These are phyloP conservation scores for Liquidambar formosana DNA, from an alignment of 164 flowering plant genomes.

Conservation along the genomic window DNA sequence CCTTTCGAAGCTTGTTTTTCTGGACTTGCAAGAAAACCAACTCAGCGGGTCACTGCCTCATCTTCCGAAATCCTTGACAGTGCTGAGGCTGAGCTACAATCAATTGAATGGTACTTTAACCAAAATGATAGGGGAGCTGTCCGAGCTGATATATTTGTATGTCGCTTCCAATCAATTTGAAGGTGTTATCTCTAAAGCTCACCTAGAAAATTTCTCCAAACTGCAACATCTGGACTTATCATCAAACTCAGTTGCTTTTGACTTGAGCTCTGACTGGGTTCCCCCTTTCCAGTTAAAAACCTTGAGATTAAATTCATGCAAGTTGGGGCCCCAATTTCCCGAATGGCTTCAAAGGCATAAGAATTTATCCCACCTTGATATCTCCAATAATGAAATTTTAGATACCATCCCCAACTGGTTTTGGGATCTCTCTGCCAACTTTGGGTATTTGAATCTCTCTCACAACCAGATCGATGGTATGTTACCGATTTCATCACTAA, in stretches of 20 bases:
- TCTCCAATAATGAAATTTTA: slow-evolving; percentile 4
- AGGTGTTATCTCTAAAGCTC: slow-evolving; percentile 23
- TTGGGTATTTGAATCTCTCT: not conserved
- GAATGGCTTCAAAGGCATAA: slow-evolving; percentile 1
- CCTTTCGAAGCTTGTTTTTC: not conserved
- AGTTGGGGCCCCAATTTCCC: slow-evolving; percentile 7
- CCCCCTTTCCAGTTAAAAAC: slow-evolving; percentile 24
- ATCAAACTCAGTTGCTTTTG: not conserved
- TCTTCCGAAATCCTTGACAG: not conserved
- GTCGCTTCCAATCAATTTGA: slow-evolving; percentile 22
- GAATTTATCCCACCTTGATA: not conserved
- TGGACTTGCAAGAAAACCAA: not conserved
- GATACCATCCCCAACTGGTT: slow-evolving; percentile 4
- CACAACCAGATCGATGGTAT: not conserved
- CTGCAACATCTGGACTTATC: slow-evolving; percentile 14
- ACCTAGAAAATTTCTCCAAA: slow-evolving; percentile 22
- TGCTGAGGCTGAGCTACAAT: not conserved
- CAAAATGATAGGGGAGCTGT: slow-evolving; percentile 8
- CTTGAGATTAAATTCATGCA: slow-evolving; percentile 7
- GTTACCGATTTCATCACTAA: not conserved
- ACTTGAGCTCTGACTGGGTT: slow-evolving; percentile 15
- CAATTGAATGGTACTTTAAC: slow-evolving; percentile 4
- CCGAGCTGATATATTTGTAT: slow-evolving; percentile 13
- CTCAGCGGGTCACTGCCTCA: slow-evolving; percentile 9
- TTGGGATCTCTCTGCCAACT: not conserved